Evolutionary conservation across 805 yeast genomes (phyloP).

Genomic region (Kuraishia cidri): DNA sequence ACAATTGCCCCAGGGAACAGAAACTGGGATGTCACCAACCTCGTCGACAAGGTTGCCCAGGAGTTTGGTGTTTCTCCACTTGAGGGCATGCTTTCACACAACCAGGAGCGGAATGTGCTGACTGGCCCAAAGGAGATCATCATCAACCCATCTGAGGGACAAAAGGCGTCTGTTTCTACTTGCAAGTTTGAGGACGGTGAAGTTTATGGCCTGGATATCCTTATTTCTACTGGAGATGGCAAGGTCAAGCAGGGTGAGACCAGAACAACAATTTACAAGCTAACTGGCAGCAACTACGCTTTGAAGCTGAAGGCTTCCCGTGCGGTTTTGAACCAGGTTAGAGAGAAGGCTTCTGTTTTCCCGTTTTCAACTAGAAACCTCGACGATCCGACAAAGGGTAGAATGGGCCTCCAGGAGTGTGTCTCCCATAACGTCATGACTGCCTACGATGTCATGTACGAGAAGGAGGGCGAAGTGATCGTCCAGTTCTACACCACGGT

Average conservation of each 20-base stretch:
- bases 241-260: constrained; percentile 46
- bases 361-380: constrained; percentile 62
- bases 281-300: constrained; percentile 59
- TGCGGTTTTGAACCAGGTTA: constrained; percentile 55
- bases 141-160: constrained; percentile 63
- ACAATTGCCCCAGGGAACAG: constrained; percentile 56
- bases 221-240: constrained; percentile 57
- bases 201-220: constrained; percentile 69
- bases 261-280: constrained; percentile 63
- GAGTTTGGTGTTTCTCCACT: constrained; percentile 52
- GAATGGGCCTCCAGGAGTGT: constrained; percentile 71
- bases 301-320: constrained; percentile 68
- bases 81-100: constrained; percentile 72
- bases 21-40: constrained; percentile 68
- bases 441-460: constrained; percentile 62
- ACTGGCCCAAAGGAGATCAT: constrained; percentile 73
- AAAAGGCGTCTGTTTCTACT: constrained; percentile 54
- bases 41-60: constrained; percentile 54
- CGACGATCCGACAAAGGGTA: constrained; percentile 60
- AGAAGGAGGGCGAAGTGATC: constrained; percentile 55
- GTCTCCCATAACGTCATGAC: constrained; percentile 55
- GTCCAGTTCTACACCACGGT: constrained; percentile 72
- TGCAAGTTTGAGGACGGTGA: constrained; percentile 64
- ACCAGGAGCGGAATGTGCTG: constrained; percentile 56
- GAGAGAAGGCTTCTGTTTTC: constrained; percentile 55